These are phyloP conservation scores for Colletotrichum musae DNA, from an alignment of 2,329 filamentous ascomycete species.

Conservation along the genomic window DNA sequence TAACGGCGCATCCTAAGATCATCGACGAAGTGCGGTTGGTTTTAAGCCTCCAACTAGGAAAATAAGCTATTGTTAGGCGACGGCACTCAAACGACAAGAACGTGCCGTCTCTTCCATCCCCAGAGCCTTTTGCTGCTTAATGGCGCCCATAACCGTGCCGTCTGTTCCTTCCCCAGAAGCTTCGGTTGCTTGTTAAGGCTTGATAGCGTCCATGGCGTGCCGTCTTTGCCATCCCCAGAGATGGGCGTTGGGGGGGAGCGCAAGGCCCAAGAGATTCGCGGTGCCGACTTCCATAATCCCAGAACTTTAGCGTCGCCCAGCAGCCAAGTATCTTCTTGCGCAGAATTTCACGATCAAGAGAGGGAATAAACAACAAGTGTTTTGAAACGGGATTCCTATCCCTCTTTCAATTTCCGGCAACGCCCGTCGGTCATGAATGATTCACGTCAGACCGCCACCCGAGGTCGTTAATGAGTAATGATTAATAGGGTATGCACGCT, in stretches of 20 bases:
- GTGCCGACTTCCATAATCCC: constrained; percentile 23
- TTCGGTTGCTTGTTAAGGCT: no score
- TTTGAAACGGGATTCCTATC: no score
- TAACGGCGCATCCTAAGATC: neutral
- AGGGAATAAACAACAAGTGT: no score
- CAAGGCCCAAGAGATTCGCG: constrained; percentile 6
- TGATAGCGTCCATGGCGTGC: no score
- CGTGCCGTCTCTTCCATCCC: neutral
- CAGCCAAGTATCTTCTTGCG: neutral
- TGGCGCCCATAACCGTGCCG: no score
- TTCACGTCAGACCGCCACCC: constrained; percentile 7
- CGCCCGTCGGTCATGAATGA: neutral
- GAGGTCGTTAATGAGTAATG: no score
- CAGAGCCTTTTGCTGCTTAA: constrained; percentile 2
- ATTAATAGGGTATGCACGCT: neutral
- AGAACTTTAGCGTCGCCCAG: neutral
- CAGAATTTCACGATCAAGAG: neutral
- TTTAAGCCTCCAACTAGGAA: neutral
- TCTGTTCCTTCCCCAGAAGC: no score
- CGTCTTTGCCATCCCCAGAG: no score
- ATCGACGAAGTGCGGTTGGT: no score
- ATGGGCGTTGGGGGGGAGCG: no score
- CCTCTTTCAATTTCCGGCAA: constrained; percentile 13
- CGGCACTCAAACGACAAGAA: constrained; percentile 13
- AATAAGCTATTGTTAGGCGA: constrained; percentile 11